Evolutionary conservation across 2,329 filamentous ascomycete genomes (phyloP), one percentile per base, ranked within the genome.

Genomic region (Pseudopithomyces chartarum): DNA sequence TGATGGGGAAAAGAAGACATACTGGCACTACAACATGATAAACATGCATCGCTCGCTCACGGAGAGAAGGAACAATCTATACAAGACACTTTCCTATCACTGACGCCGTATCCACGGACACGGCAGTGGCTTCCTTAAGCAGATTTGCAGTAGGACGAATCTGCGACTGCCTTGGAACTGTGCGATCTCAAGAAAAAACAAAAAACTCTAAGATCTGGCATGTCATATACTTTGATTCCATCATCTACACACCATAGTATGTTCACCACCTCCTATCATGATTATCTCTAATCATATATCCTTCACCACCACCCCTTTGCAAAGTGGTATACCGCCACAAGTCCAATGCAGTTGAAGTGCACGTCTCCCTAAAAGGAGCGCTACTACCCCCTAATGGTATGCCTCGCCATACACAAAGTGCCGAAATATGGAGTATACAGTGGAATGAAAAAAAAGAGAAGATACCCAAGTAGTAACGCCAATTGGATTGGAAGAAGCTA

Each of bases 351-450:
- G 23, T 36, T 36, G 12, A 36, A 44, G 49, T 32, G 34, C 22
- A 26, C 33, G 19, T 29, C 51, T 54, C 52, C 52, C 42, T 40
- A 39, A 48, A 11, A 54, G 52, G 43, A 54, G 43, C 47, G 8
- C 43, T 13, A 55, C 15, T 44, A 49, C 36, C 17, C 52, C 36
- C 45, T 32, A 50, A 43, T 45, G 36, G 49, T 36, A 50, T 55
- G 52, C 45, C 45, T 33, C 36, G 20, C 8, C 19, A 15, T 34
- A 48, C 22, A 40, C 26, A 23, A 40, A 33, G 20, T 29, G 8
- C 26, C 26, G 34, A 55, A 42, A 50, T 38, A 55, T 15, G n/a
- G 26, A 50, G 23, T 47, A 50, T 34, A 50, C 45, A 55, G 20
- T 49, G 20, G 33, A 53, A 29, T 13, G 32, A 15, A 29, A n/a